Conservation (phyloP, 805 yeast genomes). For the Suhomyces prunicola region DNA sequence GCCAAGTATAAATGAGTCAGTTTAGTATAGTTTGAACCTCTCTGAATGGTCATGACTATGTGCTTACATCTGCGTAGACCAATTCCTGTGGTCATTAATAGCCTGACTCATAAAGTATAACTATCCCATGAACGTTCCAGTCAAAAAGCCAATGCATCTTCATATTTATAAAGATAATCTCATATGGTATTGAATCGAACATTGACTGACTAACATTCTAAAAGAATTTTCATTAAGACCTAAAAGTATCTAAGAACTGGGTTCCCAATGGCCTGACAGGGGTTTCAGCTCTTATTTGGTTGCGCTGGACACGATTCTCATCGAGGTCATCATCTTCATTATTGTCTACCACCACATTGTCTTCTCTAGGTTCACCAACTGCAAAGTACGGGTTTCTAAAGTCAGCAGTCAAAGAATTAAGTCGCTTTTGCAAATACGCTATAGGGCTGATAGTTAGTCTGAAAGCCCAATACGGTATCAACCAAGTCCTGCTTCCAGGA, state of each 20-base stretch:
- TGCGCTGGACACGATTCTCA: constrained; percentile 10
- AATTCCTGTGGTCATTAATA: not conserved
- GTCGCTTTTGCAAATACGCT: not conserved
- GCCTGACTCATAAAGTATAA: not conserved
- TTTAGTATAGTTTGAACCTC: too few species aligned
- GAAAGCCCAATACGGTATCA: constrained; percentile 26
- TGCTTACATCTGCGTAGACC: not conserved
- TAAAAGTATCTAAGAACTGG: constrained; percentile 59
- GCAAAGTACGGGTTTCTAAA: constrained; percentile 1
- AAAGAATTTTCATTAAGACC: constrained; percentile 16
- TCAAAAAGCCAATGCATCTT: too few species aligned
- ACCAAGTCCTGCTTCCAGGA: constrained; percentile 36
- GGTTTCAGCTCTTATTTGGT: constrained; percentile 48
- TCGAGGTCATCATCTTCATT: constrained; percentile 21
- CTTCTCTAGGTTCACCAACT: constrained; percentile 1
- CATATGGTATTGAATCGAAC: too few species aligned
- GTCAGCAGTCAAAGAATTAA: not conserved
- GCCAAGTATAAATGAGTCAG: too few species aligned
- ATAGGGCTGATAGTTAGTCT: constrained; percentile 18
- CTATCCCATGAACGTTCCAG: too few species aligned
- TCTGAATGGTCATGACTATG: too few species aligned
- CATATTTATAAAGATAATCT: too few species aligned
- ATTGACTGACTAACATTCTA: too few species aligned
- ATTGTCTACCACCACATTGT: constrained; percentile 26
- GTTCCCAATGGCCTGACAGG: constrained; percentile 61